Percentiles rank a stretch among this genome's conserved stretches.
Evolutionary conservation across 148 eudicot species (phyloP).

Genomic region (Rhododendron griersonianum): DNA sequence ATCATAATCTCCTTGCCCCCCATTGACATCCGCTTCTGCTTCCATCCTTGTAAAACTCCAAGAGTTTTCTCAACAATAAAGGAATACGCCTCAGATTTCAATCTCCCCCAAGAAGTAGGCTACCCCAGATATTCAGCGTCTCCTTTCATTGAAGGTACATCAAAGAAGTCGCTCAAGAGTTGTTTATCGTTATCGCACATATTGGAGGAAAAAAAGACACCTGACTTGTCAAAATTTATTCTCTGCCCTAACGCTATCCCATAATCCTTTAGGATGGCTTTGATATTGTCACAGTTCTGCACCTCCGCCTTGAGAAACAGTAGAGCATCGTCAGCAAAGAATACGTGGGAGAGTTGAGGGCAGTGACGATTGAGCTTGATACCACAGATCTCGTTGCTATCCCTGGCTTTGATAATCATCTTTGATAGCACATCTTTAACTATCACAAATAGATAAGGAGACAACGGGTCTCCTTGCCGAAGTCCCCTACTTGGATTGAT

Average conservation of each 20-base stretch:
- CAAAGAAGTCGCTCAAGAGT: too few species aligned
- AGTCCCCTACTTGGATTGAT: not conserved
- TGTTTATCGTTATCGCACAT: not conserved
- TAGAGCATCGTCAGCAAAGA: not conserved
- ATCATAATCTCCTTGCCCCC: too few species aligned
- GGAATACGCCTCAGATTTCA: too few species aligned
- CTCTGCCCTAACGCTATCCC: not conserved
- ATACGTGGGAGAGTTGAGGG: not conserved
- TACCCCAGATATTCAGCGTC: too few species aligned
- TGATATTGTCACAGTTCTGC: not conserved
- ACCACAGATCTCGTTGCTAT: not conserved
- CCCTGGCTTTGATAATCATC: not conserved
- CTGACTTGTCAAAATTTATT: not conserved
- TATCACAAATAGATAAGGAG: not conserved
- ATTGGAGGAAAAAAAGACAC: not conserved
- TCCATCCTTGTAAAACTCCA: too few species aligned
- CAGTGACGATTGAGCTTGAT: not conserved
- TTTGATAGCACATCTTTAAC: not conserved
- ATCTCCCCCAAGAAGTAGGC: too few species aligned
- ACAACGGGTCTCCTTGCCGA: not conserved
- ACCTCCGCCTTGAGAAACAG: not conserved
- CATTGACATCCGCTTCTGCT: too few species aligned
- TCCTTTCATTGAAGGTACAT: too few species aligned
- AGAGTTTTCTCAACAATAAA: too few species aligned
- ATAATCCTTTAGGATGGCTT: too few species aligned